Conservation (phyloP, 345 rosid genomes). For the Corchorus capsularis region DNA sequence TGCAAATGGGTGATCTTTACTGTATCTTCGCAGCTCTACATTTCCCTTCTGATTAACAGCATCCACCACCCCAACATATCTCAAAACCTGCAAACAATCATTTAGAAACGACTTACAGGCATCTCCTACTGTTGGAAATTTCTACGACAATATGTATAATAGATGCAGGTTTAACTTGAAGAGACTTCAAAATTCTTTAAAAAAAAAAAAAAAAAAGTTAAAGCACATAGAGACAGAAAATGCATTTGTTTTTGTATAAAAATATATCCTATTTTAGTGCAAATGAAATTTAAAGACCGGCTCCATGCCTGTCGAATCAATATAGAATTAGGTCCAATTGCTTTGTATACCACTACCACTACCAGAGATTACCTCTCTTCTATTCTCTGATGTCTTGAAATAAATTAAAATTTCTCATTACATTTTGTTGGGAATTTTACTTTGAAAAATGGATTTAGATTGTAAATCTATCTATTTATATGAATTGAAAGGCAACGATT, state of each 20-base stretch:
- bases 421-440: no score
- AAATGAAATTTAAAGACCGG: background rate
- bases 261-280: background rate
- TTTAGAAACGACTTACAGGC: background rate
- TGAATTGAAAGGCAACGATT: no score
- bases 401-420: no score
- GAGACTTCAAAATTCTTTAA: background rate
- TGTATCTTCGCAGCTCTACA: constrained; percentile 79
- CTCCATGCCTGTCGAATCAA: background rate
- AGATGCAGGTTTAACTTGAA: background rate
- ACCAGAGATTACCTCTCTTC: no score
- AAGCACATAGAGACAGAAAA: background rate
- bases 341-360: background rate
- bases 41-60: constrained; percentile 56
- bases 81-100: constrained; percentile 56
- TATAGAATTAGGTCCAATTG: background rate
- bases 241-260: background rate
- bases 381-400: no score
- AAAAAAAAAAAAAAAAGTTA: background rate
- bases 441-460: no score
- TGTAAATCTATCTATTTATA: no score
- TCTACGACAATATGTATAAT: background rate
- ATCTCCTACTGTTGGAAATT: background rate
- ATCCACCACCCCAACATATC: constrained; percentile 96
- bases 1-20: constrained; percentile 82